These are phyloP conservation scores for Sporobolomyces phaffii DNA, from an alignment of 768 basidiomycete genomes.

Conservation along the genomic window DNA sequence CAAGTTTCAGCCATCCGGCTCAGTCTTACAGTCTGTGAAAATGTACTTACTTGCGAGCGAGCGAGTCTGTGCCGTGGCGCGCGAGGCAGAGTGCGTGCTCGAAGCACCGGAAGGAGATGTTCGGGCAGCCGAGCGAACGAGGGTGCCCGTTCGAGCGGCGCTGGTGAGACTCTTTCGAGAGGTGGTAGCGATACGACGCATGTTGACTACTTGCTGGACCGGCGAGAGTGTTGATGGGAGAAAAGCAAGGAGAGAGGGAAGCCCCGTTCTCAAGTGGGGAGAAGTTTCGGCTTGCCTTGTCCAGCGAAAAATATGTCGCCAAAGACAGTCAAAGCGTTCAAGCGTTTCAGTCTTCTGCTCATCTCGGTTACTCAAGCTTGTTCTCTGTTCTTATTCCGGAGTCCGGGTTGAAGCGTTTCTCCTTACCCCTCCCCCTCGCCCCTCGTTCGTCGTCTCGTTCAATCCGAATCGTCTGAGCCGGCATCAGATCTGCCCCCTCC, in stretches of 20 bases:
- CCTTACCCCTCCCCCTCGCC: no score
- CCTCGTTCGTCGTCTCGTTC: no score
- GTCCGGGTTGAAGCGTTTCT: no score
- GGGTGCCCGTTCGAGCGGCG: background rate
- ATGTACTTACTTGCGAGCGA: background rate
- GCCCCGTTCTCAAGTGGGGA: background rate
- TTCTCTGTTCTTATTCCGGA: no score
- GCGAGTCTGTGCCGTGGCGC: background rate
- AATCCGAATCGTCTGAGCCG: no score
- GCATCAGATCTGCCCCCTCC: no score
- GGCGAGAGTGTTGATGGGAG: background rate
- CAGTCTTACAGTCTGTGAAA: no score
- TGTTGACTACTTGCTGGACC: background rate
- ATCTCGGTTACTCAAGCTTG: no score
- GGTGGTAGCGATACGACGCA: conserved; percentile 2
- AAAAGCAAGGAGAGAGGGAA: background rate
- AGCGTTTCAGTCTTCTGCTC: no score
- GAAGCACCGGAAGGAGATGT: background rate
- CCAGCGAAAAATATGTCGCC: no score
- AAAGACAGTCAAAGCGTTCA: no score
- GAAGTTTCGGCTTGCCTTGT: no score
- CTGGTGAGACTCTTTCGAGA: background rate
- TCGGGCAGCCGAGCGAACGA: background rate
- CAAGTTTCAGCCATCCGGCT: background rate
- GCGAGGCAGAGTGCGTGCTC: background rate